Evolutionary conservation across 2,329 filamentous ascomycete species (phyloP).

Genomic region (Cladosporium sp.): DNA sequence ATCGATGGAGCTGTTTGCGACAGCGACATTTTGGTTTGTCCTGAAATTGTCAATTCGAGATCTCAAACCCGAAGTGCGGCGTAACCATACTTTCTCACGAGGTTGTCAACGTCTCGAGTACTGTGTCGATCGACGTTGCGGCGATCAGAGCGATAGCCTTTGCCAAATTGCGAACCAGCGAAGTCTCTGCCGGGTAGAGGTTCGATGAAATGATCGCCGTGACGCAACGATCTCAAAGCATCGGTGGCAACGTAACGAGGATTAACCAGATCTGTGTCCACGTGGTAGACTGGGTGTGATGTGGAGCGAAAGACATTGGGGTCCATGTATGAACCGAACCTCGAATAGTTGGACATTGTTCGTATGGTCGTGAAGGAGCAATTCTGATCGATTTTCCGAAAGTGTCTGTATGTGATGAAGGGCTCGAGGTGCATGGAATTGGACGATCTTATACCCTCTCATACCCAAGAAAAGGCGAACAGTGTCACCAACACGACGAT

Average conservation of each 20-base stretch:
- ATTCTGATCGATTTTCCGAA: neutral
- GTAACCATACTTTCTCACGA: slow-evolving; percentile 20
- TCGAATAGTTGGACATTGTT: slow-evolving; percentile 7
- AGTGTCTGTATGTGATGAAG: neutral
- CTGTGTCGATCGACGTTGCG: slow-evolving; percentile 13
- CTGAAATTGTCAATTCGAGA: slow-evolving; percentile 13
- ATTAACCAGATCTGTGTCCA: neutral
- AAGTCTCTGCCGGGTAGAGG: neutral
- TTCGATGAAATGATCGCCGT: neutral
- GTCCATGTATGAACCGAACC: slow-evolving; percentile 23
- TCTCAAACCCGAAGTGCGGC: neutral
- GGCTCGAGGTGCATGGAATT: neutral
- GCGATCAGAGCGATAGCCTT: slow-evolving; percentile 1
- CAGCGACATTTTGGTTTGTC: slow-evolving; percentile 26
- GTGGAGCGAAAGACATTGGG: slow-evolving; percentile 25
- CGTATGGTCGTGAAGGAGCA: neutral
- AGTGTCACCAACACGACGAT: neutral
- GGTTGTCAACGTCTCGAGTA: slow-evolving; percentile 13
- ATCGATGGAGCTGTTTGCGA: slow-evolving; percentile 34
- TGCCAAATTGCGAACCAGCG: neutral
- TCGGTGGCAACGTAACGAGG: neutral
- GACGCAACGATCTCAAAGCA: neutral
- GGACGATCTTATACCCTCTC: neutral
- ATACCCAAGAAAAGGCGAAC: neutral
- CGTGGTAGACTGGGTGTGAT: neutral